Base-by-base conservation (phyloP, 176 grass and related monocot genomes). In the Oryza officinalis region DNA sequence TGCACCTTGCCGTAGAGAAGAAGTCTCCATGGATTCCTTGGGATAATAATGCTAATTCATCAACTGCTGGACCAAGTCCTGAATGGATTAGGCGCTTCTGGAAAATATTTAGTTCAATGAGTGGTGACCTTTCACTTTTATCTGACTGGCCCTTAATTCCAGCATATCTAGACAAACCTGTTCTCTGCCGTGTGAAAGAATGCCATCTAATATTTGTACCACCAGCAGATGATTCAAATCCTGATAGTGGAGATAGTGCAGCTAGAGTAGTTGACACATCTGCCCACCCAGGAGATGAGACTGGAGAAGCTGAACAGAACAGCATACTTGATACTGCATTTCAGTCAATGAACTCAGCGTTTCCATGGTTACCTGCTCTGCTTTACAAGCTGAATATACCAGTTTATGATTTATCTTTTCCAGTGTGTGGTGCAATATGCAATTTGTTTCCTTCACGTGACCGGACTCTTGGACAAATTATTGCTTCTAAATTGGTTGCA, bases 61-160 rank as follows among this genome's bases (percentile, higher is more conserved):
- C 89, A 43, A 69, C 72, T 80, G 72, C 32, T 86, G 91, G 83
- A 45, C 94, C 95, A 86, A 70, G 71, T 84, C 71, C 87, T 33
- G 86, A 98, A 89, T 98, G 95, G 95, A 88, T 95, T 32, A 94
- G 82, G 88, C 85, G 86, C 76, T 93, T 98, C 87, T 98, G 95
- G 95, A 90, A 89, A 79, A 91, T 77, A 81, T 95, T 81, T 83
- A 90, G 69, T 61, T 90, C 86, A 38, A 79, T 91, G 79, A 85
- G 89, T 26, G 92, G 95, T 37, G 95, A 98, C 45, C 77, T 98
- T 71, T 85, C 86, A 45, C 92, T 98, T 87, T 43, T 98, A 47
- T 89, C 88, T 76, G 92, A 93, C 15, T 98, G 95, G 95, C 95
- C 95, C 71, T 88, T 98, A 75, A 82, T 98, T 92, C 95, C 95